These are phyloP conservation scores for Chenopodium album DNA, from an alignment of 148 eudicot genomes.

Conservation along the genomic window DNA sequence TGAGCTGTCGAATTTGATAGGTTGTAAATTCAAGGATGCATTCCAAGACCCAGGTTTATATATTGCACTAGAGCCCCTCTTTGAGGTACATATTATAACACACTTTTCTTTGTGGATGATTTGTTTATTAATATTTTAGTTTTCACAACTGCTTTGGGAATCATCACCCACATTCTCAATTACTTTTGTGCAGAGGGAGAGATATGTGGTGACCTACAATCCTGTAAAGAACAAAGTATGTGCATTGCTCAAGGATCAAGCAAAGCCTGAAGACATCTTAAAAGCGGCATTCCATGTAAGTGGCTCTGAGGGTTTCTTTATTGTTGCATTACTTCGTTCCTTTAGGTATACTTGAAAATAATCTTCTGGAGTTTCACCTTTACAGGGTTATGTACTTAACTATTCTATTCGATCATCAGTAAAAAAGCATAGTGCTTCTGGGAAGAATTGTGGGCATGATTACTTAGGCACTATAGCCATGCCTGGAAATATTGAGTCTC, in stretches of 20 bases:
- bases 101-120: neutral
- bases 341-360: slow-evolving; percentile 15
- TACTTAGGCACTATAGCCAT: slow-evolving; percentile 37
- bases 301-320: slow-evolving; percentile 2
- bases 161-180: neutral
- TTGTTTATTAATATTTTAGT: neutral
- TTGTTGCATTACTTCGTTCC: neutral
- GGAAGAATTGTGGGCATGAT: slow-evolving; percentile 38
- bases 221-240: slow-evolving; percentile 76
- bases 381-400: slow-evolving; percentile 87
- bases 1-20: slow-evolving; percentile 39
- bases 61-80: slow-evolving; percentile 69
- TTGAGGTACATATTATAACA: slow-evolving; percentile 54
- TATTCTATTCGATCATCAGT: slow-evolving; percentile 63
- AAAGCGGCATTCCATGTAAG: slow-evolving; percentile 97
- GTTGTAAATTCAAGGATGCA: slow-evolving; percentile 90
- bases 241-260: slow-evolving; percentile 93
- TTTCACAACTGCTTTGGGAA: neutral
- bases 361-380: slow-evolving; percentile 11
- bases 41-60: slow-evolving; percentile 87
- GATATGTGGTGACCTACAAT: slow-evolving; percentile 79
- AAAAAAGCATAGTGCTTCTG: slow-evolving; percentile 36
- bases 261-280: slow-evolving; percentile 88
- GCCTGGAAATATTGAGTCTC: slow-evolving; percentile 57
- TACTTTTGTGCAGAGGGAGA: slow-evolving; percentile 59